Evolutionary conservation across 495 filamentous ascomycete genomes (phyloP).

Genomic region (Talaromyces liani): DNA sequence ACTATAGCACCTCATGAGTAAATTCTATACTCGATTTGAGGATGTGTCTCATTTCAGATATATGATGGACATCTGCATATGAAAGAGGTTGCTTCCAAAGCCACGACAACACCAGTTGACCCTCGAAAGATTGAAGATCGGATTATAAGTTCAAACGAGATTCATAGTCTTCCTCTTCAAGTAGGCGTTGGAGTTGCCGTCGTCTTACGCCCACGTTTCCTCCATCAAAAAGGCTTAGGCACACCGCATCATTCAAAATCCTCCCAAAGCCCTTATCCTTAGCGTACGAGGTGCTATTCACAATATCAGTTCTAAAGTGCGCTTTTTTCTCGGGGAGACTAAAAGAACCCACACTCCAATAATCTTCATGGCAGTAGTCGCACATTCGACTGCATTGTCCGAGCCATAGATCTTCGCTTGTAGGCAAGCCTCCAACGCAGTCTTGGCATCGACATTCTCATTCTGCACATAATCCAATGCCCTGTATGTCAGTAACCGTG

Average conservation of each 20-base stretch:
- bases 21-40: no score
- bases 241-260: constrained; percentile 42
- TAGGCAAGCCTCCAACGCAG: constrained; percentile 17
- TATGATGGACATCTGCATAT: no score
- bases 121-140: not conserved
- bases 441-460: not conserved
- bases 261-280: constrained; percentile 23
- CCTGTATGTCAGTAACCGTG: constrained; percentile 10
- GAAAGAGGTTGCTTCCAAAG: no score
- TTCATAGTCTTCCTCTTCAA: constrained; percentile 39
- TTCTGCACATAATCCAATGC: not conserved
- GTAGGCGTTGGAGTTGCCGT: constrained; percentile 41
- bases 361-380: constrained; percentile 40
- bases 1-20: no score
- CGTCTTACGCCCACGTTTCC: constrained; percentile 49
- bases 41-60: no score
- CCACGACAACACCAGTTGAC: no score
- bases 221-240: constrained; percentile 47
- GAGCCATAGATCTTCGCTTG: constrained; percentile 47
- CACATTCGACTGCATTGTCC: constrained; percentile 37
- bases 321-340: not conserved
- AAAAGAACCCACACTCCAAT: constrained; percentile 21
- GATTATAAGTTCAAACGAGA: constrained; percentile 11
- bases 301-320: not conserved
- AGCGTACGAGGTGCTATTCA: not conserved